Percentiles rank a stretch among this genome's conserved stretches.
Evolutionary conservation across 2,329 filamentous ascomycete genomes (phyloP).

Genomic region (Delphinella strobiligena): DNA sequence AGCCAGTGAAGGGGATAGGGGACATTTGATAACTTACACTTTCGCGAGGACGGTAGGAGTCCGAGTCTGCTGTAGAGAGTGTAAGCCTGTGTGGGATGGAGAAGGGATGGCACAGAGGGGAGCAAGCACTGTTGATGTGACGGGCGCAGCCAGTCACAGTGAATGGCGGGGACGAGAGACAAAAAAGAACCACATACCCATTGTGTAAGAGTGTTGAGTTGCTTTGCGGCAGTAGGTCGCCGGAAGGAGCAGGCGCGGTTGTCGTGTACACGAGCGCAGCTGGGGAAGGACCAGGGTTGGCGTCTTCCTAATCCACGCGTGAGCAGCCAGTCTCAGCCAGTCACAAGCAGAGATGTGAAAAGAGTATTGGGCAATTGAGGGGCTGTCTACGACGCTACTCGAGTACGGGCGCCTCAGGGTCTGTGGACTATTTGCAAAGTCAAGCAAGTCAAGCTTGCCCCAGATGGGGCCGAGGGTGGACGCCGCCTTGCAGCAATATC

Average conservation of each 20-base stretch:
- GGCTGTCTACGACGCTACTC: neutral
- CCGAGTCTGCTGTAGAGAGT: conserved; percentile 12
- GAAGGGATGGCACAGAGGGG: conserved; percentile 8
- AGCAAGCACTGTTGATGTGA: neutral
- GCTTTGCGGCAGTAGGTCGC: neutral
- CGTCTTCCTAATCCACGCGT: neutral
- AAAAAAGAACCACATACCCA: conserved; percentile 10
- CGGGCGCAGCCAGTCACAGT: conserved; percentile 4
- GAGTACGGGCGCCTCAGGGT: neutral
- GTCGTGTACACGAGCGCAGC: conserved; percentile 1
- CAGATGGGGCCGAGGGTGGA: neutral
- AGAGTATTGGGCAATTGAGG: neutral
- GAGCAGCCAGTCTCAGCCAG: neutral
- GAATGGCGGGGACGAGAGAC: conserved; percentile 2
- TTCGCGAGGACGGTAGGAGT: conserved; percentile 19
- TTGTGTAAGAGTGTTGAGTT: conserved; percentile 6
- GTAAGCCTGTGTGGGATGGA: conserved; percentile 7
- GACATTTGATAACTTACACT: conserved; percentile 14
- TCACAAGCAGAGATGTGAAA: neutral
- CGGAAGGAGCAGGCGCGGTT: neutral
- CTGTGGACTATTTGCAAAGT: neutral
- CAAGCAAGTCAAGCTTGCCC: neutral
- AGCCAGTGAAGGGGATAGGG: conserved; percentile 1
- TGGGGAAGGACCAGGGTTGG: neutral
- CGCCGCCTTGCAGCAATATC: neutral